Evolutionary conservation across 139 green algal genomes (phyloP).

Genomic region (Chlamydomonas sp.): DNA sequence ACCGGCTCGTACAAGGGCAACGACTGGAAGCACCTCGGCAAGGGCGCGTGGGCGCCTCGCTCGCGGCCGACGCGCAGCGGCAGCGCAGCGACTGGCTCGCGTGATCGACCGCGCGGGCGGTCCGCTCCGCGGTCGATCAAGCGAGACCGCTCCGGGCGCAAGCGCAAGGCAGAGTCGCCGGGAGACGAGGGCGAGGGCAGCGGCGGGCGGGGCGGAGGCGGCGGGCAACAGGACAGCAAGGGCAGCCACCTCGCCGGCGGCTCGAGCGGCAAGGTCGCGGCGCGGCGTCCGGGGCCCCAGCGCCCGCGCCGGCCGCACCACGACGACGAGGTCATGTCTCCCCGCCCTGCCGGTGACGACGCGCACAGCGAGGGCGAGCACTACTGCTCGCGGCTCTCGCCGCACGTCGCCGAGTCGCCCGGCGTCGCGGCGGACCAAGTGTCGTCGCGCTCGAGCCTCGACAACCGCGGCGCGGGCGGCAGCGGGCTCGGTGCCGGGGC

Average conservation of each 20-base stretch:
- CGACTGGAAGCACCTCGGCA: constrained; percentile 45
- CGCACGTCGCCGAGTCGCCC: background rate
- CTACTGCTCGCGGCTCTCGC: background rate
- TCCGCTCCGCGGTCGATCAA: background rate
- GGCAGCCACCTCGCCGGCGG: no score
- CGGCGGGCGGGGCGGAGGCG: background rate
- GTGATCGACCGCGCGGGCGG: background rate
- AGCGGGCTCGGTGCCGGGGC: background rate
- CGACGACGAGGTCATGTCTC: no score
- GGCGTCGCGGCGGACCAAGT: background rate
- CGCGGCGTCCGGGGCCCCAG: no score
- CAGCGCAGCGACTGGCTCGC: background rate
- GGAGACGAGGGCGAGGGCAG: background rate
- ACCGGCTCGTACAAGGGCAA: constrained; percentile 29
- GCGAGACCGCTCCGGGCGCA: background rate
- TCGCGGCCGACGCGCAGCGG: background rate
- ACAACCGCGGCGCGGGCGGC: background rate
- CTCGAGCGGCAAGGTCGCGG: no score
- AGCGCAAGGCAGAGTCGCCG: background rate
- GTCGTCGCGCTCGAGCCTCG: background rate
- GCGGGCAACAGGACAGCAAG: background rate
- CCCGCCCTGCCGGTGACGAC: background rate
- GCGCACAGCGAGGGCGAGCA: background rate
- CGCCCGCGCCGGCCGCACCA: no score
- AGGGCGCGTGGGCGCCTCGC: constrained; percentile 34